Percentiles rank a stretch among this genome's conserved stretches.
Conservation (phyloP, 2,329 filamentous ascomycete genomes). For the Aspergillus sojae region DNA sequence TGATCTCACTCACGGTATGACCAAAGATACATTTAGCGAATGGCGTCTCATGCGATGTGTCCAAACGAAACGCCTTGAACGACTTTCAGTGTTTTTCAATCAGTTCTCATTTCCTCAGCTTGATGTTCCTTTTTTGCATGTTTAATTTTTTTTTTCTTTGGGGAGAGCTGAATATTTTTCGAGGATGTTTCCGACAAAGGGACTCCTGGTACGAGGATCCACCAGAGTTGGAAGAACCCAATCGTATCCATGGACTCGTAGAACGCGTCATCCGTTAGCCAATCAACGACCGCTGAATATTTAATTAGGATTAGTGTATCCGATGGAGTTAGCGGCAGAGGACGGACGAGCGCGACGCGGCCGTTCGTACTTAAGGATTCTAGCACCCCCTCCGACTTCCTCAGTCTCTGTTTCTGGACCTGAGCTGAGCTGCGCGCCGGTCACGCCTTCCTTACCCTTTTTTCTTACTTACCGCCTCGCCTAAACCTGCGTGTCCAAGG, state of each 20-base stretch:
- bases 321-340: constrained; percentile 41
- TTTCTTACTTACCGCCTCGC: constrained; percentile 19
- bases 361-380: constrained; percentile 47
- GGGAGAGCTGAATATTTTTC: constrained; percentile 5
- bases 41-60: constrained; percentile 7
- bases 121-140: too few relatives aligned
- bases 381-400: constrained; percentile 43
- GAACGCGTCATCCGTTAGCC: constrained; percentile 30
- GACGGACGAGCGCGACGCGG: constrained; percentile 35
- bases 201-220: constrained; percentile 28
- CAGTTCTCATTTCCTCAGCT: too few relatives aligned
- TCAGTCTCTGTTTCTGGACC: constrained; percentile 42
- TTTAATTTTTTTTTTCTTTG: constrained; percentile 11
- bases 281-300: constrained; percentile 35
- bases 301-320: constrained; percentile 36
- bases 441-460: constrained; percentile 25
- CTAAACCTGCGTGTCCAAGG: constrained; percentile 8
- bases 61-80: neutral
- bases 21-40: constrained; percentile 13
- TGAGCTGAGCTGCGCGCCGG: constrained; percentile 30
- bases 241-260: constrained; percentile 22
- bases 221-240: constrained; percentile 22
- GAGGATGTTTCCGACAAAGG: constrained; percentile 26
- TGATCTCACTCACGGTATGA: constrained; percentile 21
- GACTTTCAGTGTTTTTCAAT: constrained; percentile 4